phyloP scores from a whole-genome alignment of 2,329 filamentous ascomycete genomes.

The Nemania bipapillata region DNA sequence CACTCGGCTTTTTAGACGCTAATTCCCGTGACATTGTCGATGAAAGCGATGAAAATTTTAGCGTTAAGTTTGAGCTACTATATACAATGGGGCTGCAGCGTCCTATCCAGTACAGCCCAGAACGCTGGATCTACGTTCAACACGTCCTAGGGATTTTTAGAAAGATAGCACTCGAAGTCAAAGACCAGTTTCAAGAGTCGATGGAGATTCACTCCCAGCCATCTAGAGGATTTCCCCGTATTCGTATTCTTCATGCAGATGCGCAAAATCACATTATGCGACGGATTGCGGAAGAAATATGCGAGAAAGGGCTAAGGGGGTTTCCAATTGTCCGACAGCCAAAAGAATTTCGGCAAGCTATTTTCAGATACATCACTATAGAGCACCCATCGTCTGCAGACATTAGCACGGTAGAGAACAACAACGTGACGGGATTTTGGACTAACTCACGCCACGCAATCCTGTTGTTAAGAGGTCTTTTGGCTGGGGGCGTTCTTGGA shows the following conservation, averaged over 20 bases:
- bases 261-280: slow-evolving; percentile 50
- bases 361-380: slow-evolving; percentile 60
- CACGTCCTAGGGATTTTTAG: slow-evolving; percentile 60
- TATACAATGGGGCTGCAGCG: slow-evolving; percentile 69
- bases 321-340: slow-evolving; percentile 58
- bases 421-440: slow-evolving; percentile 52
- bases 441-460: slow-evolving; percentile 52
- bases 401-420: slow-evolving; percentile 52
- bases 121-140: slow-evolving; percentile 68
- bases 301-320: slow-evolving; percentile 54
- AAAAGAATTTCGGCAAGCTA: slow-evolving; percentile 43
- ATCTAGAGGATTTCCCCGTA: slow-evolving; percentile 58
- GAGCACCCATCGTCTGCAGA: slow-evolving; percentile 46
- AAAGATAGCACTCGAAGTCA: slow-evolving; percentile 47
- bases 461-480: slow-evolving; percentile 64
- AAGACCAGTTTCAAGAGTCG: slow-evolving; percentile 50
- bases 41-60: slow-evolving; percentile 73
- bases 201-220: slow-evolving; percentile 56
- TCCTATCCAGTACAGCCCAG: slow-evolving; percentile 62
- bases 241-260: slow-evolving; percentile 58
- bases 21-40: slow-evolving; percentile 68
- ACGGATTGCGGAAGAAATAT: slow-evolving; percentile 56
- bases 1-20: slow-evolving; percentile 59
- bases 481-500: slow-evolving; percentile 64
- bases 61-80: slow-evolving; percentile 69